Conservation (phyloP, 176 grass and related monocot species). For the Zea mays region Zm-B73-REFERENCE-NAM-5.0 NC_050100.1:147341001-147341500, state of each 20-base stretch:
- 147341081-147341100: slow-evolving; percentile 95
- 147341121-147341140: slow-evolving; percentile 59
- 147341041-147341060: slow-evolving; percentile 99
- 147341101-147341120: slow-evolving; percentile 96
- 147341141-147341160: slow-evolving; percentile 18
- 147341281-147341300: slow-evolving; percentile 93
- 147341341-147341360: slow-evolving; percentile 67
- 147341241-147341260: slow-evolving; percentile 96
- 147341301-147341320: slow-evolving; percentile 84
- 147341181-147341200: slow-evolving; percentile 11
- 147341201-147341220: slow-evolving; percentile 37
- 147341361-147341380: slow-evolving; percentile 84
- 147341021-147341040: slow-evolving; percentile 67
- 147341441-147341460: slow-evolving; percentile 32
- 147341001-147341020: not conserved
- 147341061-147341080: slow-evolving; percentile 97
- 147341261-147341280: slow-evolving; percentile 93
- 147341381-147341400: slow-evolving; percentile 76
- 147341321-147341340: slow-evolving; percentile 63
- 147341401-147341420: slow-evolving; percentile 22
- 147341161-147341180: slow-evolving; percentile 9
- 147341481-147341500: slow-evolving; percentile 59
- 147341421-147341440: slow-evolving; percentile 15
- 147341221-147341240: slow-evolving; percentile 84
- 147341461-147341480: slow-evolving; percentile 19